Base-by-base conservation (phyloP, 306 rosid genomes). In the Hylodesmum podocarpum region DNA sequence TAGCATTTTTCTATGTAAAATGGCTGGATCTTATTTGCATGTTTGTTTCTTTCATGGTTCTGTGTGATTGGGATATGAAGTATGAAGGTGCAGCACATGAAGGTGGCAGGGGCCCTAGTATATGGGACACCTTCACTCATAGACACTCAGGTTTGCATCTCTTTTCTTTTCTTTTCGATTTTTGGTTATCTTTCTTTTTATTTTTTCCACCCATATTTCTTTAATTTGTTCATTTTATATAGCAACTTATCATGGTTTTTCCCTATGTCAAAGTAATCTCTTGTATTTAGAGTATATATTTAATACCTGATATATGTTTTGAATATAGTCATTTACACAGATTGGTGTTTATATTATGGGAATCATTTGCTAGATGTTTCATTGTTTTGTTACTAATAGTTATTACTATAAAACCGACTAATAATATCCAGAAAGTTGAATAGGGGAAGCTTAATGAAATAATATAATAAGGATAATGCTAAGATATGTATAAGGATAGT, bases 111-210 rank as follows among this genome's bases (percentile, higher is more conserved):
- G 88, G 88, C 4, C 92, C 92, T 5, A 84, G 96, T 70, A 79
- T 81, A 14, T 90, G 96, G 96, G 96, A 90, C 79, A 88, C 89
- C 14, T 86, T 88, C 81, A 78, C 88, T 51, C 86, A 83, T 59
- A 83, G 33, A 70, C 80, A 84, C 77, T 91, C 89, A 78, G 84
- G 96, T 90, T 47, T 54, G 46, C 21, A 7, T 18, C 1, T 55
- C 5, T 6, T 65, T 63, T 69, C 2, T 36, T n/a, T n/a, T 10
- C n/a, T 33, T 39, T 5, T 22, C 33, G 3, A 0, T 70, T 41
- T 43, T 13, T 62, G 24, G 24, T 61, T 33, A 16, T 31, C 25
- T 31, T 33, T 16, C 0, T 16, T 28, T 3, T 4, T 40, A 3
- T n/a, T 53, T 53, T 51, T 34, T 11, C 1, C 4, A 5, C 8